phyloP scores from a whole-genome alignment of 2,329 filamentous ascomycete species.

The Meredithiella fracta region DNA sequence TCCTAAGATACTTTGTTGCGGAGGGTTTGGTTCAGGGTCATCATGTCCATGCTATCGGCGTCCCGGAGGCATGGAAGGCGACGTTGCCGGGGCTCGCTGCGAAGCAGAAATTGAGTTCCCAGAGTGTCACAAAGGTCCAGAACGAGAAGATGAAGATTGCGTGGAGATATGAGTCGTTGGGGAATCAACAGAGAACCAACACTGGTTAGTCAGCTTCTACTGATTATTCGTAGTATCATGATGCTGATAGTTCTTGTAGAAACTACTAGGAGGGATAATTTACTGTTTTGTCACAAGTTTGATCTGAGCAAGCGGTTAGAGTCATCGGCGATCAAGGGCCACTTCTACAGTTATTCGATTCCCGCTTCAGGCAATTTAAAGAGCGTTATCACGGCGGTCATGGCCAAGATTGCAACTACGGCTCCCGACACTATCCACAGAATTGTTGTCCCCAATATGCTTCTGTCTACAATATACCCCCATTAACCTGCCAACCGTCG shows the following conservation, averaged over 20 bases:
- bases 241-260: not conserved
- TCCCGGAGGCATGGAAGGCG: slow-evolving; percentile 62
- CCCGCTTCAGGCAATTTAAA: slow-evolving; percentile 18
- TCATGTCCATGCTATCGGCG: slow-evolving; percentile 67
- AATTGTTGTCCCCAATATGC: slow-evolving; percentile 65
- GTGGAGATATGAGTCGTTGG: slow-evolving; percentile 84
- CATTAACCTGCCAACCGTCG: slow-evolving; percentile 50
- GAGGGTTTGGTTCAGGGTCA: slow-evolving; percentile 89
- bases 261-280: slow-evolving; percentile 14
- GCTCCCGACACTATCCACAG: slow-evolving; percentile 53
- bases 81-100: slow-evolving; percentile 58
- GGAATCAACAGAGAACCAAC: slow-evolving; percentile 34
- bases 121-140: not conserved
- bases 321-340: slow-evolving; percentile 31
- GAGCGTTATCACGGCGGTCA: slow-evolving; percentile 44
- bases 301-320: slow-evolving; percentile 51
- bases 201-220: not conserved
- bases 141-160: slow-evolving; percentile 86
- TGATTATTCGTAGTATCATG: not conserved
- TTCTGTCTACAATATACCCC: slow-evolving; percentile 72
- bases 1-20: slow-evolving; percentile 78
- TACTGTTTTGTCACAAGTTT: slow-evolving; percentile 54
- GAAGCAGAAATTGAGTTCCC: slow-evolving; percentile 4
- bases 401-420: slow-evolving; percentile 37
- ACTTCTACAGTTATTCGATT: slow-evolving; percentile 26